phyloP scores from a whole-genome alignment of 192 early-diverging fungal genomes.

The Podila minutissima region DNA sequence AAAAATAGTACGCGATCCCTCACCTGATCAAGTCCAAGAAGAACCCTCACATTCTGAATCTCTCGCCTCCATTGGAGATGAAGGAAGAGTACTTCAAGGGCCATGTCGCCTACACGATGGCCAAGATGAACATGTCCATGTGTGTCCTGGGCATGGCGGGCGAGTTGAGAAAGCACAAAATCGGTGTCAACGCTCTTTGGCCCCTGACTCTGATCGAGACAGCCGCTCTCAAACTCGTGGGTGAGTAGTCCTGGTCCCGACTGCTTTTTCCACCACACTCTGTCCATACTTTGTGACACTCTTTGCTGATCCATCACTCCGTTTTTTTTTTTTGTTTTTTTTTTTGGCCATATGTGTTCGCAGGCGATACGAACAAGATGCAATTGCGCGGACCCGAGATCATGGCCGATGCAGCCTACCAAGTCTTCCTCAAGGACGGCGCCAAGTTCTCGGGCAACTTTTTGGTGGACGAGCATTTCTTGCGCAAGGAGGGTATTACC shows the following conservation, averaged over 20 bases:
- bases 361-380: constrained; percentile 18
- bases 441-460: constrained; percentile 72
- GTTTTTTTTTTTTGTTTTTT: neutral
- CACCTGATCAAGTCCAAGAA: constrained; percentile 69
- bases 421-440: constrained; percentile 68
- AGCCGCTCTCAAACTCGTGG: constrained; percentile 66
- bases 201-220: constrained; percentile 82
- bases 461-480: constrained; percentile 81
- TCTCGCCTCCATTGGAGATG: constrained; percentile 78
- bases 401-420: constrained; percentile 79
- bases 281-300: too few relatives aligned
- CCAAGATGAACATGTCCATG: constrained; percentile 83
- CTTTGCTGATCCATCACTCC: neutral
- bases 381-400: constrained; percentile 63
- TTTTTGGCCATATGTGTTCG: neutral
- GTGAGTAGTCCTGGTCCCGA: constrained; percentile 12
- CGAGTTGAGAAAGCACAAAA: constrained; percentile 70
- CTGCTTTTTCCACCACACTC: too few relatives aligned
- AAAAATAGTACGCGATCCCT: constrained; percentile 65
- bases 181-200: constrained; percentile 78
- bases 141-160: constrained; percentile 76
- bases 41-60: constrained; percentile 80
- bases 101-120: constrained; percentile 74
- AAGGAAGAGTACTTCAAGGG: constrained; percentile 74
- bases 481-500: constrained; percentile 74